Percentiles rank a stretch among this genome's conserved stretches.
Conservation (phyloP, 2,329 filamentous ascomycete genomes). For the Mariannaea elegans region DNA sequence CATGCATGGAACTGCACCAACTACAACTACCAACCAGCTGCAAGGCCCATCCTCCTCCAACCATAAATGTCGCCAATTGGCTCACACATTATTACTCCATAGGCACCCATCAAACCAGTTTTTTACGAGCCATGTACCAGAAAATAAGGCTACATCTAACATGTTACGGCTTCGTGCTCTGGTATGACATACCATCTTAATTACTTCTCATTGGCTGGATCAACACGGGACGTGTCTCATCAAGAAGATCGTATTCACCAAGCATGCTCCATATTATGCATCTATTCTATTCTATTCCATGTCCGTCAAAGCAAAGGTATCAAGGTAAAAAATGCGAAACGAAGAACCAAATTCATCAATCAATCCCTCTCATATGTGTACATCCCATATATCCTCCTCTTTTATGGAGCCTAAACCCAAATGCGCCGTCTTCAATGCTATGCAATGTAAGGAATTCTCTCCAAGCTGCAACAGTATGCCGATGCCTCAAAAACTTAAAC, state of each 20-base stretch:
- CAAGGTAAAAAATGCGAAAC: constrained; percentile 4
- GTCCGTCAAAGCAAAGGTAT: constrained; percentile 3
- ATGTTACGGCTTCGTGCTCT: too few species aligned
- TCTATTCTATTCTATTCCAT: constrained; percentile 6
- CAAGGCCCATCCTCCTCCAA: not conserved
- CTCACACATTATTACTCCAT: constrained; percentile 10
- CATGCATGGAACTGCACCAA: constrained; percentile 8
- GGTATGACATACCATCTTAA: too few species aligned
- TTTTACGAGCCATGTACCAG: too few species aligned
- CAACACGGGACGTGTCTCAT: too few species aligned
- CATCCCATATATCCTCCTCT: constrained; percentile 1
- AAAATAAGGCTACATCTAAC: too few species aligned
- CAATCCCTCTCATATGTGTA: not conserved
- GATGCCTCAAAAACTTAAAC: not conserved
- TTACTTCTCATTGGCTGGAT: too few species aligned
- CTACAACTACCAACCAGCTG: constrained; percentile 10
- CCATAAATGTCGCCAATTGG: not conserved
- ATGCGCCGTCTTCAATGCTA: constrained; percentile 18
- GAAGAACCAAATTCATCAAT: too few species aligned
- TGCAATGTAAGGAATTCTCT: constrained; percentile 7
- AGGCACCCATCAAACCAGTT: not conserved
- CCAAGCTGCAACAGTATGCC: not conserved
- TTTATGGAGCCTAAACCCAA: constrained; percentile 23
- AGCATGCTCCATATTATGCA: too few species aligned
- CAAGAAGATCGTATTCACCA: too few species aligned